phyloP scores from a whole-genome alignment of 345 rosid genomes.

The Ceriops tagal region DNA sequence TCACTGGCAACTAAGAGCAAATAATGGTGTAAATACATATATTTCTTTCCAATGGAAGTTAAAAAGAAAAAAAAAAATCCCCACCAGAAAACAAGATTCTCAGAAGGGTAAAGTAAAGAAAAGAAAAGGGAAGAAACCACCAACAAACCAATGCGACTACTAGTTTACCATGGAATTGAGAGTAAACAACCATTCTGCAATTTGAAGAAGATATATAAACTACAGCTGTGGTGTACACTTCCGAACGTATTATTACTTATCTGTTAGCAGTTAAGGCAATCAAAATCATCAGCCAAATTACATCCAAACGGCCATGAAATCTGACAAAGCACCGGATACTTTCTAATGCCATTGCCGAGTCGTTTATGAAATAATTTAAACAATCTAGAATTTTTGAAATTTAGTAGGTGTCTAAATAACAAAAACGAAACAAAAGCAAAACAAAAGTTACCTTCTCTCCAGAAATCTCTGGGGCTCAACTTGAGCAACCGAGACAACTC shows the following conservation, averaged over 20 bases:
- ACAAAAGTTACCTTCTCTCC: slow-evolving; percentile 64
- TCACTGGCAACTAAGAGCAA: slow-evolving; percentile 63
- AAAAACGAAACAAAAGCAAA: not conserved
- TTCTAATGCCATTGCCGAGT: too few species aligned
- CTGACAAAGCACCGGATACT: not conserved
- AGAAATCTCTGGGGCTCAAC: slow-evolving; percentile 70
- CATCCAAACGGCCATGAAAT: not conserved
- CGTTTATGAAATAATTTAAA: too few species aligned
- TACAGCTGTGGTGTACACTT: too few species aligned
- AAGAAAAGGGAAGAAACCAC: too few species aligned
- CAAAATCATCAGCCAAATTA: not conserved
- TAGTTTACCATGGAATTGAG: too few species aligned
- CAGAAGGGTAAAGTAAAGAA: not conserved
- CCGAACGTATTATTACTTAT: too few species aligned
- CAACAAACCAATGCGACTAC: too few species aligned
- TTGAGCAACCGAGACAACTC: slow-evolving; percentile 80
- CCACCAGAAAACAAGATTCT: not conserved
- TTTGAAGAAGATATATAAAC: too few species aligned
- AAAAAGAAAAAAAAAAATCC: not conserved
- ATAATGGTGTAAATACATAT: not conserved
- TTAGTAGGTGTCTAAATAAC: not conserved
- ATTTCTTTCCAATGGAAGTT: not conserved
- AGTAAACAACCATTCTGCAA: too few species aligned
- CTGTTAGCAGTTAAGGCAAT: not conserved
- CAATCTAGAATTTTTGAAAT: too few species aligned